Evolutionary conservation across 2,329 filamentous ascomycete species (phyloP).

Genomic region (Pseudogymnoascus sp.): DNA sequence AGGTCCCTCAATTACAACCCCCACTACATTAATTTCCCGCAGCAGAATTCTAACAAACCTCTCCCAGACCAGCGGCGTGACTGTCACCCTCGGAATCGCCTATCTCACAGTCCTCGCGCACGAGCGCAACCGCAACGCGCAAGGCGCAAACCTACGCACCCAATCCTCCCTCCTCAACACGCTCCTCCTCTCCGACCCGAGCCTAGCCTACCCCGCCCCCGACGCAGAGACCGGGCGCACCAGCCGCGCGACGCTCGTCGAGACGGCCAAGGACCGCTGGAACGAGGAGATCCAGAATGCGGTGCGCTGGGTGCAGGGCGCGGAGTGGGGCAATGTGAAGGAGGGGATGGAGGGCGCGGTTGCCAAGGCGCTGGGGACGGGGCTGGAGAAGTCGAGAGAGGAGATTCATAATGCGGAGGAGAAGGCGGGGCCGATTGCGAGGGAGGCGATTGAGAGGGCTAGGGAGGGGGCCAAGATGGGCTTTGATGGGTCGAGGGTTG

Average conservation of each 20-base stretch:
- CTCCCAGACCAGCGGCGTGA: constrained; percentile 61
- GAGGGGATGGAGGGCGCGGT: constrained; percentile 46
- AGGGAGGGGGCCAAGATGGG: constrained; percentile 27
- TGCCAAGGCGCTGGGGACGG: constrained; percentile 32
- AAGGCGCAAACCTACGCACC: constrained; percentile 47
- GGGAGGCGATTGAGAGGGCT: constrained; percentile 31
- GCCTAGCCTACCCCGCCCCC: constrained; percentile 30
- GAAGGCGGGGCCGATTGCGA: constrained; percentile 28
- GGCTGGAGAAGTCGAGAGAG: constrained; percentile 22
- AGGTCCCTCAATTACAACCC: constrained; percentile 29
- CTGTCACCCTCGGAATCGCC: constrained; percentile 63
- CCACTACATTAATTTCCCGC: background rate
- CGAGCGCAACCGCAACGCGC: constrained; percentile 55
- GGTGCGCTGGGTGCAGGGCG: constrained; percentile 56
- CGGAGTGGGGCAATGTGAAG: constrained; percentile 55
- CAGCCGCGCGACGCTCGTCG: constrained; percentile 48
- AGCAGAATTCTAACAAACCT: constrained; percentile 12
- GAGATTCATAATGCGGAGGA: constrained; percentile 23
- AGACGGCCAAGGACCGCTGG: constrained; percentile 68
- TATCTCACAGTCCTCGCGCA: constrained; percentile 66
- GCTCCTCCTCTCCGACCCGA: constrained; percentile 38
- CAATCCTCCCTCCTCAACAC: constrained; percentile 47
- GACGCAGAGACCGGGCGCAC: constrained; percentile 42
- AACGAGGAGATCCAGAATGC: constrained; percentile 63
- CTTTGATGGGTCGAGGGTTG: constrained; percentile 25